Base-by-base conservation (phyloP, 495 filamentous ascomycete species). In the Rhypophila decipiens region DNA sequence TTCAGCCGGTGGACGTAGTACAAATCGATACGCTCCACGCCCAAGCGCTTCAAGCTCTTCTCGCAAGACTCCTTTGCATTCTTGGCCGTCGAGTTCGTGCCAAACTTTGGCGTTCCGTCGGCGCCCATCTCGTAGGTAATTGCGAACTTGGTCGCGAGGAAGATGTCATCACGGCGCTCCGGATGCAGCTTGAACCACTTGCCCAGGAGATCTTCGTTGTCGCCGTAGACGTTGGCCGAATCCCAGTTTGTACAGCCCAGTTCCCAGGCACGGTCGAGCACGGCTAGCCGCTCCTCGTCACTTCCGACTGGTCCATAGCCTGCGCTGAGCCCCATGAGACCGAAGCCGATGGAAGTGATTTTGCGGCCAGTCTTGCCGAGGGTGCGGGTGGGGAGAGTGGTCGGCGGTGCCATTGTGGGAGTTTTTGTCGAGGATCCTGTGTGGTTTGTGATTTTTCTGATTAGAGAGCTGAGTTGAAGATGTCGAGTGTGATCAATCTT, bases 1-100 rank as follows among this genome's bases (percentile, higher is more conserved):
- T 76, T 68, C 17, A 74, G 52, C 0, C 68, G 67, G 48, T 80
- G 77, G 15, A 64, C 56, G 36, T 81, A 82, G 55, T 74, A 79
- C 5, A 84, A 61, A 54, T 84, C 77, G 22, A 84, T 63, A 11
- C 27, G 50, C 1, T 68, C 61, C 0, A 71, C 44, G 0, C 70
- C 69, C 1, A 83, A 65, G 0, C 74, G 55, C 33, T 63, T 55
- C 5, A 82, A 57, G 13, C 65, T 71, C 48, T 64, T 71, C 36
- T 69, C 66, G 40, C 70, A 70, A 5, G 73, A 66, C 20, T 63
- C 13, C 3, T 60, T 57, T 10, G 67, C 65, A 42, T 79, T 78
- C 42, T 74, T 76, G 0, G 75, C 70, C 18, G 70, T 63, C 5
- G 62, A 63, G 29, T 72, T 60, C 33, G 55, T 47, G 13, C 42